Evolutionary conservation across 306 rosid species (phyloP).

Genomic region (Cyamopsis tetragonoloba): DNA sequence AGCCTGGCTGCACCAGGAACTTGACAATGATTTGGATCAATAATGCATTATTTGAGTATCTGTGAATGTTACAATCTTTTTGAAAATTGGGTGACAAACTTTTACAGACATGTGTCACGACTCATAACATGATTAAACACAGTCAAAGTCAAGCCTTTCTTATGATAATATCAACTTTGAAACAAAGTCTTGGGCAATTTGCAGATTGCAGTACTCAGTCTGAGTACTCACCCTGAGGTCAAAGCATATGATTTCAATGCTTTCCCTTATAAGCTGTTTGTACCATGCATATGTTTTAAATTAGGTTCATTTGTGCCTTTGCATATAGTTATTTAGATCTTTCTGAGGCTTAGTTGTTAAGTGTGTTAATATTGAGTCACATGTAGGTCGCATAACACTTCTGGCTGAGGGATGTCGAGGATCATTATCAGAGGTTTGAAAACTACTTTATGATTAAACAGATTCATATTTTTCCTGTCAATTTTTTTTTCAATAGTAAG

Average conservation of each 20-base stretch:
- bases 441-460: slow-evolving; percentile 17
- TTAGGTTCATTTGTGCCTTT: not conserved
- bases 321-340: slow-evolving; percentile 12
- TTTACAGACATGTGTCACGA: not conserved
- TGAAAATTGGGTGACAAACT: not conserved
- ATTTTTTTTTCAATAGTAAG: slow-evolving; percentile 14
- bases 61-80: not conserved
- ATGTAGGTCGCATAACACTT: slow-evolving; percentile 70
- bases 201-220: not conserved
- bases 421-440: slow-evolving; percentile 85
- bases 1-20: slow-evolving; percentile 21
- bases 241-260: not conserved
- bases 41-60: not conserved
- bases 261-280: slow-evolving; percentile 2
- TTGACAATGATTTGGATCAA: slow-evolving; percentile 9
- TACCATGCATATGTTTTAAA: not conserved
- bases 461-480: slow-evolving; percentile 15
- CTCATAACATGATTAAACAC: no score
- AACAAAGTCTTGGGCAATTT: not conserved
- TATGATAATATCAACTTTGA: not conserved
- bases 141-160: not conserved
- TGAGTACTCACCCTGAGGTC: no score
- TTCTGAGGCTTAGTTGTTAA: slow-evolving; percentile 6
- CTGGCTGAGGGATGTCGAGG: slow-evolving; percentile 97
- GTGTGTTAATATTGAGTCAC: slow-evolving; percentile 18